Base-by-base conservation (phyloP, 805 yeast species). In the Diddensiella santjacobensis region DNA sequence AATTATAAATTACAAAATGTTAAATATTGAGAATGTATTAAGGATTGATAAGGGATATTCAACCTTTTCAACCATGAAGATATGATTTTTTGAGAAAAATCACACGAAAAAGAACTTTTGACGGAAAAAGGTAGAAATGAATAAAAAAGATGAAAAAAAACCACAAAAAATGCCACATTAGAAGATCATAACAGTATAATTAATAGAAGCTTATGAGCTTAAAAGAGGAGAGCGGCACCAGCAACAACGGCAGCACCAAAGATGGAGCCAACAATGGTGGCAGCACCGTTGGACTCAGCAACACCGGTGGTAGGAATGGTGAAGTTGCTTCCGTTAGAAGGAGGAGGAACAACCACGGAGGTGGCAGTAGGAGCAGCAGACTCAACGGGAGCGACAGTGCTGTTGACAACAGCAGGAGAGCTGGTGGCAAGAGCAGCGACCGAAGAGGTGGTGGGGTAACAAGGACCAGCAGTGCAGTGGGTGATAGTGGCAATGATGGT, bases 201-300 rank as follows among this genome's bases (percentile, higher is more conserved):
- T 38, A 15, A 19, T 8, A 38, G 22, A 18, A 17, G 17, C 22
- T 20, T 38, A 10, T 10, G 41, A 15, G 24, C 22, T 40, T 53
- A 53, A 24, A 53, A 36, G 33, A 58, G 44, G 22, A 58, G 48
- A 48, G 58, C 62, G 44, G 53, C 63, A 43, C 52, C 64, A 29
- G 53, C 61, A 38, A 51, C 50, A 41, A 56, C 57, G 42, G 50
- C 58, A 37, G 54, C 52, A 42, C 52, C 65, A 41, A 47, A 46
- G 30, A 45, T 42, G 20, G 54, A 48, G 10, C 49, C 39, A 30
- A 35, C 47, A 35, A 18, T 38, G 44, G 47, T 24, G 44, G 58
- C 59, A 42, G 56, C 59, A 36, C 56, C 57, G 49, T 49, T 46
- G 43, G 58, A 50, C 47, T 52, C 49, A 42, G 51, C 37, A 23